phyloP scores from a whole-genome alignment of 345 rosid genomes.

The Moringa oleifera region DNA sequence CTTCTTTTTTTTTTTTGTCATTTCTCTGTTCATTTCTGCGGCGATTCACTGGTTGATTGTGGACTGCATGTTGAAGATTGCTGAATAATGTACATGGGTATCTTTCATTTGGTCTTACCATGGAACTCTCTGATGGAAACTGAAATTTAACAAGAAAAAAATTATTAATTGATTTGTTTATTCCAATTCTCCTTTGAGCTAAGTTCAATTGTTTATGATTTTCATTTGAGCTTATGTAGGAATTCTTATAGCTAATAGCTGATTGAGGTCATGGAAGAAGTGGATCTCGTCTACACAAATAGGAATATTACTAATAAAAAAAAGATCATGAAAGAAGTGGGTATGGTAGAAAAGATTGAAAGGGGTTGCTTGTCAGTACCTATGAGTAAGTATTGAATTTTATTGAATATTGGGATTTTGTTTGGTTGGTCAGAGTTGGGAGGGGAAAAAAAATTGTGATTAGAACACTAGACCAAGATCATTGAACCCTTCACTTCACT shows the following conservation, averaged over 20 bases:
- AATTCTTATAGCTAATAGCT: neutral
- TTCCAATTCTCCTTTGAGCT: too few species aligned
- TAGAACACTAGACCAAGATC: neutral
- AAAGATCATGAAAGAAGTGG: too few species aligned
- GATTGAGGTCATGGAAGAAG: conserved; percentile 1
- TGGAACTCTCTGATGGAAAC: neutral
- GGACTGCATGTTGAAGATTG: neutral
- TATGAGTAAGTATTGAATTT: neutral
- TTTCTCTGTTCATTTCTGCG: neutral
- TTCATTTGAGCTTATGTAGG: neutral
- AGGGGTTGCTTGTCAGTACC: neutral
- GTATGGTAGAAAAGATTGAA: neutral
- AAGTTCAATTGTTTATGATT: too few species aligned
- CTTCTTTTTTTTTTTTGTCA: neutral
- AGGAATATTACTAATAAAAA: too few species aligned
- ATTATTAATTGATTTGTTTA: too few species aligned
- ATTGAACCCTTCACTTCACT: neutral
- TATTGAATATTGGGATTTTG: too few species aligned
- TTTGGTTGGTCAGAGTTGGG: too few species aligned
- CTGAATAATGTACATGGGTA: neutral
- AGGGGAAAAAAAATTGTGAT: too few species aligned
- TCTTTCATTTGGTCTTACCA: neutral
- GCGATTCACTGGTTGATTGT: neutral
- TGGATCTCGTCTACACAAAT: neutral
- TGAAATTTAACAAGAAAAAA: too few species aligned